Conservation (phyloP, 2,329 filamentous ascomycete genomes). For the Arthroderma sp. region DNA sequence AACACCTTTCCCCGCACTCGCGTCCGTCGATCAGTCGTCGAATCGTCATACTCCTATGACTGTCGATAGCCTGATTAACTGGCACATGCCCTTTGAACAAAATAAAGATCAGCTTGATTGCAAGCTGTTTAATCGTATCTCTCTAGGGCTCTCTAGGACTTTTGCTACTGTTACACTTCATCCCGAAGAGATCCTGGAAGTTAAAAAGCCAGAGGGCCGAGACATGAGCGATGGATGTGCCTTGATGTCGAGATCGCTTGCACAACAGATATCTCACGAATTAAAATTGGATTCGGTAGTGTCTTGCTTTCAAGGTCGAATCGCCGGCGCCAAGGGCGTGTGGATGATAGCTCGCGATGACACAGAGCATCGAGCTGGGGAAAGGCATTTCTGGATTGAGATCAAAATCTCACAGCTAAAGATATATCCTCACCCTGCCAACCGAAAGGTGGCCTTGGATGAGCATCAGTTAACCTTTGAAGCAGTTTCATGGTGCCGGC, state of each 20-base stretch:
- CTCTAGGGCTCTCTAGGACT: constrained; percentile 33
- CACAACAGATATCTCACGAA: constrained; percentile 31
- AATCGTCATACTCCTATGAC: constrained; percentile 24
- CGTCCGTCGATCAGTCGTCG: constrained; percentile 15
- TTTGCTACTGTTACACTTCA: constrained; percentile 25
- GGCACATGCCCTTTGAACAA: constrained; percentile 28
- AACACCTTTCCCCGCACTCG: not conserved
- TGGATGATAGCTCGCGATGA: constrained; percentile 41
- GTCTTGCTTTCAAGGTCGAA: constrained; percentile 43
- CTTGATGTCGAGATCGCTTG: constrained; percentile 40
- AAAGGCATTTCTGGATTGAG: constrained; percentile 39
- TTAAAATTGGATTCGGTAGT: constrained; percentile 31
- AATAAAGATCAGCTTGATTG: constrained; percentile 24
- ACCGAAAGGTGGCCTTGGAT: constrained; percentile 22
- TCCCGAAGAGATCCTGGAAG: constrained; percentile 24
- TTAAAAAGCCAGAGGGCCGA: constrained; percentile 17
- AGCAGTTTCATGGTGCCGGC: constrained; percentile 36
- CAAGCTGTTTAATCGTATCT: constrained; percentile 33
- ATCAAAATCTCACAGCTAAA: constrained; percentile 47
- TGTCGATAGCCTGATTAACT: constrained; percentile 29
- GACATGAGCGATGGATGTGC: constrained; percentile 43
- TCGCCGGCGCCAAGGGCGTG: constrained; percentile 47
- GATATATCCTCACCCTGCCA: constrained; percentile 32
- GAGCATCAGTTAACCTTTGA: constrained; percentile 43
- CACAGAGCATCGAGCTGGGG: constrained; percentile 8